These are phyloP conservation scores for Corchorus capsularis DNA, from an alignment of 345 rosid genomes.

Conservation along the genomic window DNA sequence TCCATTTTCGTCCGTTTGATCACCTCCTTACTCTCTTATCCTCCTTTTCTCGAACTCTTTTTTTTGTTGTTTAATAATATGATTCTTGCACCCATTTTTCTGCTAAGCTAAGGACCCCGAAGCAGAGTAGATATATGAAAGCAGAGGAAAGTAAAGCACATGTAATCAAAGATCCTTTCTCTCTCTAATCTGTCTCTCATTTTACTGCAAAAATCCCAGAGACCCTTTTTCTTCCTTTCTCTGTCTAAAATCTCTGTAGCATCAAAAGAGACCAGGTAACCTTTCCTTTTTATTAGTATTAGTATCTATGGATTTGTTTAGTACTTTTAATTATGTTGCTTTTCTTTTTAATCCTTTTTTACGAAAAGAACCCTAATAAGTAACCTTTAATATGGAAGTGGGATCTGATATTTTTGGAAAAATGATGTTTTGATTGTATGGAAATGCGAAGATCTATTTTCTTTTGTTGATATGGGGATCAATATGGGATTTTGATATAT, in stretches of 20 bases:
- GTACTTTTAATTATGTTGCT: neutral
- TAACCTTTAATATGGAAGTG: neutral
- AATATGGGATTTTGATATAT: constrained; percentile 2
- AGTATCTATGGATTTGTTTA: constrained; percentile 4
- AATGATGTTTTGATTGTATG: neutral
- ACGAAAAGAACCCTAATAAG: constrained; percentile 1
- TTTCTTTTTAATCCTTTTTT: neutral
- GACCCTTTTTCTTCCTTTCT: constrained; percentile 12
- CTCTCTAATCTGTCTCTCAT: constrained; percentile 9
- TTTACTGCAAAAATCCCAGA: neutral
- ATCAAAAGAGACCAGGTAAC: constrained; percentile 30
- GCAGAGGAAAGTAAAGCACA: constrained; percentile 1
- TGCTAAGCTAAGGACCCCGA: constrained; percentile 7
- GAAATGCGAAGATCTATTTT: constrained; percentile 12
- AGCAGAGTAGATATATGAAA: constrained; percentile 7
- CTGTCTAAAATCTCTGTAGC: constrained; percentile 13
- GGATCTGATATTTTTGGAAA: neutral
- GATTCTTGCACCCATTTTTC: neutral
- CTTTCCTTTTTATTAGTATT: neutral
- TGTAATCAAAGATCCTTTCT: constrained; percentile 17
- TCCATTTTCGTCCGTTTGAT: constrained; percentile 32
- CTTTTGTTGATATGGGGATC: neutral
- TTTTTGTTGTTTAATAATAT: no score
- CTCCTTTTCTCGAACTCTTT: neutral
- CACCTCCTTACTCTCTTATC: constrained; percentile 22